Evolutionary conservation across 345 rosid species (phyloP).

Genomic region (Durio zibethinus): DNA sequence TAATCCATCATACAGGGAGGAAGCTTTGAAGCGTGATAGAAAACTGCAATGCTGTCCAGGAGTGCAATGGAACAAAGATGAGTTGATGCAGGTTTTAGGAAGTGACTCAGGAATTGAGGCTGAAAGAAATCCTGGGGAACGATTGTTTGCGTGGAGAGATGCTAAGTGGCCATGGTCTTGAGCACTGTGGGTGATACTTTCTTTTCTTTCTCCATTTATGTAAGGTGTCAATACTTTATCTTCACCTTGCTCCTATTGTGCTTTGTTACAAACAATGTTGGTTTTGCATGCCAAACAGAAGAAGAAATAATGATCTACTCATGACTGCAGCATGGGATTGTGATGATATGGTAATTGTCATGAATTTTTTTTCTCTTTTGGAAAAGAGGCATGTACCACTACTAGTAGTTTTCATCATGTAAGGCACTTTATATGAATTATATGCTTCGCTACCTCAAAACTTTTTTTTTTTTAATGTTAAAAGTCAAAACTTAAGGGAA

Average conservation of each 20-base stretch:
- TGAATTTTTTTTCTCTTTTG: neutral
- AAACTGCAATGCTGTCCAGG: conserved; percentile 43
- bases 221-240: neutral
- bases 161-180: conserved; percentile 94
- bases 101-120: conserved; percentile 6
- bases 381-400: no score
- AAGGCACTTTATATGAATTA: no score
- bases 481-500: no score
- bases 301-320: neutral
- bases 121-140: conserved; percentile 24
- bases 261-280: neutral
- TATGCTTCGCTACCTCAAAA: no score
- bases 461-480: no score
- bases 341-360: neutral
- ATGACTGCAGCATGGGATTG: neutral
- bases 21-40: conserved; percentile 50
- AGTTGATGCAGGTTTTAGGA: conserved; percentile 19
- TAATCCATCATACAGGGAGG: conserved; percentile 60
- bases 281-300: neutral
- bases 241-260: neutral
- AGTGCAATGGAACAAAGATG: conserved; percentile 17
- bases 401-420: no score
- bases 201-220: neutral
- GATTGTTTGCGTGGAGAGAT: conserved; percentile 76
- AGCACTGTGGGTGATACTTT: conserved; percentile 3